phyloP scores from a whole-genome alignment of 495 filamentous ascomycete species.

The Trichocladium antarcticum region DNA sequence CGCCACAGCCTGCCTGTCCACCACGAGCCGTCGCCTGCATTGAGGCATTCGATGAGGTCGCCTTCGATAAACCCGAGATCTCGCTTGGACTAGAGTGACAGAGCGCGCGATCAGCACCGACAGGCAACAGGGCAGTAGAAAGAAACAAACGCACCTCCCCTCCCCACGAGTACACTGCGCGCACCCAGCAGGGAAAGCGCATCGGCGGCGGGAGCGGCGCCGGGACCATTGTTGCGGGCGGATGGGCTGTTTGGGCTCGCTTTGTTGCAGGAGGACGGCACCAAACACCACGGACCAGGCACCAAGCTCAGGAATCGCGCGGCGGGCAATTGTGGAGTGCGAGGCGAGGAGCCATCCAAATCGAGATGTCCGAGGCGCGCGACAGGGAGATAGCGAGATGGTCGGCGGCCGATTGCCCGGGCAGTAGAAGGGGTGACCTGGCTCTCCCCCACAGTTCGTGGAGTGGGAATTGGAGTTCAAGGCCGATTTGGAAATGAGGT shows the following conservation, averaged over 20 bases:
- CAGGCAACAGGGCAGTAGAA: slow-evolving; percentile 4
- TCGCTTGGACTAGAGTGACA: slow-evolving; percentile 53
- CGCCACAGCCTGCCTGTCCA: slow-evolving; percentile 88
- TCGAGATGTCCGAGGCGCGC: too few species aligned
- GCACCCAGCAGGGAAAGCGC: slow-evolving; percentile 91
- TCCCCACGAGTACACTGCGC: slow-evolving; percentile 92
- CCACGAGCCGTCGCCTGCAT: slow-evolving; percentile 95
- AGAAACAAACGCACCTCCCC: slow-evolving; percentile 56
- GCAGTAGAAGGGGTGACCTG: not conserved
- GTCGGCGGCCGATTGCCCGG: not conserved
- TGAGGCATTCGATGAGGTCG: slow-evolving; percentile 94
- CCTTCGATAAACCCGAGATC: slow-evolving; percentile 96
- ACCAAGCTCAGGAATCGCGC: slow-evolving; percentile 1
- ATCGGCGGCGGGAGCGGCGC: slow-evolving; percentile 58
- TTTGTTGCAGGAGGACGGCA: not conserved
- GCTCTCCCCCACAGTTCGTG: slow-evolving; percentile 1
- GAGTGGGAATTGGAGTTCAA: slow-evolving; percentile 1
- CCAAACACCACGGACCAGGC: not conserved
- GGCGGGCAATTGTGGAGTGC: slow-evolving; percentile 5
- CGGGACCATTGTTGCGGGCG: slow-evolving; percentile 33
- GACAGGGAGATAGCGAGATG: too few species aligned
- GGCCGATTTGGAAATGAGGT: not conserved
- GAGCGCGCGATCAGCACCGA: slow-evolving; percentile 1
- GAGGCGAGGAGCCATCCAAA: slow-evolving; percentile 1
- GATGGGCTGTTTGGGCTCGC: not conserved